Evolutionary conservation across 352 stramenopile genomes (phyloP), one percentile per base, ranked within the genome.

Genomic region (Halophytophthora batemanensis): DNA sequence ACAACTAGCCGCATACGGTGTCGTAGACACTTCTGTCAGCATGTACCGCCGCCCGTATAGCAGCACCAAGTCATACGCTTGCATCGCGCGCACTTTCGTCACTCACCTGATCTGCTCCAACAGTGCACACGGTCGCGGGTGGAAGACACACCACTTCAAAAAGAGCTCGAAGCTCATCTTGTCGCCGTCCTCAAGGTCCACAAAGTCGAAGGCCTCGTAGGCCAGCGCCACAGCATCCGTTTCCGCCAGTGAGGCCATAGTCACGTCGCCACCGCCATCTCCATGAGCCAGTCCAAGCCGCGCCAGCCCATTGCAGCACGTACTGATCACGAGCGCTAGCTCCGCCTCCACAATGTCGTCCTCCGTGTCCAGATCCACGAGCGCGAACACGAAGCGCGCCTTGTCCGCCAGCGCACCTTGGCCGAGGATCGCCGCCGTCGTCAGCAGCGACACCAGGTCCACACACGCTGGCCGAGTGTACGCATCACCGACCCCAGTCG

Each of bases 81-180:
- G 45, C n/a, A 43, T 33, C 14, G n/a, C 12, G 23, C 23, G 18
- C 33, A 40, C 18, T 1, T 35, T 28, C 22, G 33, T 6, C 37
- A 49, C 51, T 34, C 41, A 83, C 74, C 67, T 68, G 15, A 89
- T 56, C 3, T 61, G 74, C 8, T 82, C 61, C 15, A 92, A 64
- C n/a, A 92, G 54, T 7, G 60, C 57, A 3, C 59, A 70, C 10
- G 81, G 78, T 23, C 76, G 68, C 22, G 77, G 72, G 44, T 92
- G 77, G 41, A 82, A 85, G 8, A 86, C 52, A 39, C 76, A 73
- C 81, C 81, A 92, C 48, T 72, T 71, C 13, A 82, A 40, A 39
- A 92, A 92, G 45, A 67, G 49, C 12, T 58, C 29, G 15, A 90
- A 73, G 23, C 49, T 86, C 81, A 92, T 90, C 50, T 92, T 90